Base-by-base conservation (phyloP, 2,329 filamentous ascomycete species). In the Cryphonectria parasitica region DNA sequence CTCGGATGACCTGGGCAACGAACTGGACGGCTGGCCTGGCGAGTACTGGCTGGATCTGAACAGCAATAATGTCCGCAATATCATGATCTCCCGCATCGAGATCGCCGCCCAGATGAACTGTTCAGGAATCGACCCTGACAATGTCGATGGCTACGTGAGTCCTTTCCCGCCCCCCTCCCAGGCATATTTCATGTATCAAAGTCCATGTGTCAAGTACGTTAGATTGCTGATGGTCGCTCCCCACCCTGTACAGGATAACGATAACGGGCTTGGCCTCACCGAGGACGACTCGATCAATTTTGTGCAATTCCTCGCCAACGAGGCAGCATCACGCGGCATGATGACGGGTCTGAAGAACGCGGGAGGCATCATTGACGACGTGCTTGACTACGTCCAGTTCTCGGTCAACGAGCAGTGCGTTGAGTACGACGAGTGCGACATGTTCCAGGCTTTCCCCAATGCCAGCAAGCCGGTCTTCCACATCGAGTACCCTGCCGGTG, bases 341-440 rank as follows among this genome's bases (percentile, higher is more conserved):
- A 84, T 88, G 0, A 84, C 89, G 13, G 91, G 91, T 0, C 83
- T 93, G 69, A 93, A 93, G 81, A 93, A 93, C 76, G 89, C 88
- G 1, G 87, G 83, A 17, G 83, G 81, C 60, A 89, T 93, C 73
- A 87, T 92, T 69, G 70, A 75, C 1, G 74, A 80, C 2, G 80
- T 86, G 7, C 71, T 85, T 7, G 78, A 82, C 41, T 78, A 85
- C 6, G 86, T 91, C 67, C 83, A 91, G 75, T 93, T 91, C 80
- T 86, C 84, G 8, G 90, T 93, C n/a, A 88, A 89, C 75, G 88
- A 90, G 78, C 84, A 89, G 75, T 90, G 88, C 74, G 82, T 82
- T 34, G 74, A 87, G 74, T 86, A 87, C 73, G 63, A 79, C 2
- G 87, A 90, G 75, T 90, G 87, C 74, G 77, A 79, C 25, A 81